Conservation (phyloP, 1,284 basidiomycete species). For the Austroboletus olivaceoglutinosus region DNA sequence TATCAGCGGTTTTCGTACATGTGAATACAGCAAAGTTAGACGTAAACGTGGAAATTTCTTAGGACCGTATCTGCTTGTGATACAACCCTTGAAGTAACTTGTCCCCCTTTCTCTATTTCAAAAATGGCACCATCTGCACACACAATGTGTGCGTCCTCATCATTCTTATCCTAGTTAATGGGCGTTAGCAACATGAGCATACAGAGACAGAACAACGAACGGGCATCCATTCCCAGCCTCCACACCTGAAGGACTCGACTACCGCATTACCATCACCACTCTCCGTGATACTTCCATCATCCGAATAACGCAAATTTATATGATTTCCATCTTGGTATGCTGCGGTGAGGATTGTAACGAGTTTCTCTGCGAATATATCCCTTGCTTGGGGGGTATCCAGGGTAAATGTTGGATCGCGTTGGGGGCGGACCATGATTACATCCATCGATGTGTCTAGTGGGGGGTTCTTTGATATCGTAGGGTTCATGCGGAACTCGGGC, state of each 20-base stretch:
- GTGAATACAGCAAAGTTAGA: constrained; percentile 15
- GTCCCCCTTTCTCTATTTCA: constrained; percentile 54
- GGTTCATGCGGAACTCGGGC: constrained; percentile 58
- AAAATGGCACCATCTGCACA: constrained; percentile 76
- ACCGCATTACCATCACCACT: constrained; percentile 52
- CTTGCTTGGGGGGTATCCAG: constrained; percentile 44
- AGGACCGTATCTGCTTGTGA: constrained; percentile 28
- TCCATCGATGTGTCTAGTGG: constrained; percentile 58
- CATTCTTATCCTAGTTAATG: constrained; percentile 46
- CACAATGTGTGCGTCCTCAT: constrained; percentile 60
- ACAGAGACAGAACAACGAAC: constrained; percentile 43
- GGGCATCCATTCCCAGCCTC: constrained; percentile 83
- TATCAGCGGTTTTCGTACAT: constrained; percentile 11
- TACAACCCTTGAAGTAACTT: constrained; percentile 47
- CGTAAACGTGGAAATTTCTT: constrained; percentile 48
- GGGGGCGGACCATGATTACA: constrained; percentile 79
- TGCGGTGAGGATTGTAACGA: constrained; percentile 52
- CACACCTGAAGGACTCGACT: constrained; percentile 80
- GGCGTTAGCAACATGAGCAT: constrained; percentile 12
- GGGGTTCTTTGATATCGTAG: constrained; percentile 36
- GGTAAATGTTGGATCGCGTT: constrained; percentile 55
- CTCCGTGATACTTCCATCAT: constrained; percentile 43
- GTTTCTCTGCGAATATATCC: constrained; percentile 45
- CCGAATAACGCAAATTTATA: constrained; percentile 56
- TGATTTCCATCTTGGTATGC: constrained; percentile 79